Percentiles rank a stretch among this genome's conserved stretches.
Conservation (phyloP, 106 monocot species). For the Dioscorea dumetorum region DNA sequence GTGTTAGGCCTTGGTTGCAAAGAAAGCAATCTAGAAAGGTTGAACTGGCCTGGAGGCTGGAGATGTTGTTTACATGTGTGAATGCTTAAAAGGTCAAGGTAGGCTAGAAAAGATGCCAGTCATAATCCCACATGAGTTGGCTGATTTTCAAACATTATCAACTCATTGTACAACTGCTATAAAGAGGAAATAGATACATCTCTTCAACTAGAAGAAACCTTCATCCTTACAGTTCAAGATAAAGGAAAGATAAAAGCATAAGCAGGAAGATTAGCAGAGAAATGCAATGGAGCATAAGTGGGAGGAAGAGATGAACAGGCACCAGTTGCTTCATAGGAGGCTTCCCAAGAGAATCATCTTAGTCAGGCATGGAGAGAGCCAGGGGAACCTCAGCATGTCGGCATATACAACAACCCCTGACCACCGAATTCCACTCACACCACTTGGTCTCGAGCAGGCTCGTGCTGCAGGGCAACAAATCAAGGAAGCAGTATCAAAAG, state of each 20-base stretch:
- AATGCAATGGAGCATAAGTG: background rate
- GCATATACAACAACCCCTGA: constrained; percentile 90
- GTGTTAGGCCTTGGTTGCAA: too few relatives aligned
- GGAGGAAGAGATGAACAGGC: background rate
- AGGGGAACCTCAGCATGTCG: constrained; percentile 74
- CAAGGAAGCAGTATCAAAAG: constrained; percentile 20
- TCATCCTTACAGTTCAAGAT: background rate
- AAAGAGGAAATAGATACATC: background rate
- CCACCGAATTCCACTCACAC: constrained; percentile 70
- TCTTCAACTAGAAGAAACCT: background rate
- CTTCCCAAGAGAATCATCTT: constrained; percentile 84
- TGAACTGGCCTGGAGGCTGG: background rate
- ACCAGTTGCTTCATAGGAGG: constrained; percentile 8
- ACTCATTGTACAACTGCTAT: background rate
- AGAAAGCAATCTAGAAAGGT: background rate
- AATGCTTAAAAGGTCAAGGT: background rate
- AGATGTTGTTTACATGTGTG: background rate
- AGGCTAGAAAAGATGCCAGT: background rate
- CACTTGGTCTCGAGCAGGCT: constrained; percentile 57
- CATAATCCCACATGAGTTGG: background rate
- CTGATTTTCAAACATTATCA: too few relatives aligned
- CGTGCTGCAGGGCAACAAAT: constrained; percentile 44
- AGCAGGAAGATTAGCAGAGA: background rate
- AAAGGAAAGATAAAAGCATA: background rate
- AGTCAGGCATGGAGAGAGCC: constrained; percentile 88